A percentile compares a stretch with the other conserved stretches of the same genome.
These are phyloP conservation scores for Xylariaceae sp. DNA, from an alignment of 2,329 filamentous ascomycete species.

Conservation along the genomic window DNA sequence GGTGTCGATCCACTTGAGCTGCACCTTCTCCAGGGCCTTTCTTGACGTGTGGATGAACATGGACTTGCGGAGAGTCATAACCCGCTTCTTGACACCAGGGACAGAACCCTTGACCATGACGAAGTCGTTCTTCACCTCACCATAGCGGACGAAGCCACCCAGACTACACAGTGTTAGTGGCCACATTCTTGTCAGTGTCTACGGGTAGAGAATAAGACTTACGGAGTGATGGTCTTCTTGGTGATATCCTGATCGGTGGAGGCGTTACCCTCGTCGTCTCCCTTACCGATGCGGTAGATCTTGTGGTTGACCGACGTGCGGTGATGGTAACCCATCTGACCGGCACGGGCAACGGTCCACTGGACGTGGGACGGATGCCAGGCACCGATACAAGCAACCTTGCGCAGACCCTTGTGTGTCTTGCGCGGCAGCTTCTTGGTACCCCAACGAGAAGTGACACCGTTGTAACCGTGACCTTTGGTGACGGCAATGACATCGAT, in stretches of 20 bases:
- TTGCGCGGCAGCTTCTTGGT: conserved; percentile 99
- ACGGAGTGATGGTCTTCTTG: conserved; percentile 99
- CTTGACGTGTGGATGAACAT: conserved; percentile 97
- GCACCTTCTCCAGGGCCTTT: conserved; percentile 96
- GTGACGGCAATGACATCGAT: conserved; percentile 99
- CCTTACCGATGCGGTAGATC: conserved; percentile 98
- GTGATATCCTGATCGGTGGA: conserved; percentile 93
- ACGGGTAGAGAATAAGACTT: conserved; percentile 45
- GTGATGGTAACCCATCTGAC: conserved; percentile 99
- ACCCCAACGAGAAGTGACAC: conserved; percentile 97
- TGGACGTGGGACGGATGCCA: conserved; percentile 99
- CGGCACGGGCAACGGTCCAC: conserved; percentile 99
- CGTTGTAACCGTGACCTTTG: conserved; percentile 98
- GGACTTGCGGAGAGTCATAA: conserved; percentile 98
- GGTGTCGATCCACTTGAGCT: conserved; percentile 99
- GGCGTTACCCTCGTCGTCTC: conserved; percentile 81
- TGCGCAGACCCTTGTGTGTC: conserved; percentile 99
- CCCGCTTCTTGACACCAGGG: conserved; percentile 98
- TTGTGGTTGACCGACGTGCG: conserved; percentile 99
- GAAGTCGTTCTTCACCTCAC: conserved; percentile 99
- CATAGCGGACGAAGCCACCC: conserved; percentile 98
- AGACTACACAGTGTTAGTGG: conserved; percentile 51
- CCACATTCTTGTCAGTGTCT: background rate
- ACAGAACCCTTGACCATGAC: conserved; percentile 96
- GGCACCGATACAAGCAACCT: conserved; percentile 99